Base-by-base conservation (phyloP, 306 rosid genomes). In the Vicia faba region DNA sequence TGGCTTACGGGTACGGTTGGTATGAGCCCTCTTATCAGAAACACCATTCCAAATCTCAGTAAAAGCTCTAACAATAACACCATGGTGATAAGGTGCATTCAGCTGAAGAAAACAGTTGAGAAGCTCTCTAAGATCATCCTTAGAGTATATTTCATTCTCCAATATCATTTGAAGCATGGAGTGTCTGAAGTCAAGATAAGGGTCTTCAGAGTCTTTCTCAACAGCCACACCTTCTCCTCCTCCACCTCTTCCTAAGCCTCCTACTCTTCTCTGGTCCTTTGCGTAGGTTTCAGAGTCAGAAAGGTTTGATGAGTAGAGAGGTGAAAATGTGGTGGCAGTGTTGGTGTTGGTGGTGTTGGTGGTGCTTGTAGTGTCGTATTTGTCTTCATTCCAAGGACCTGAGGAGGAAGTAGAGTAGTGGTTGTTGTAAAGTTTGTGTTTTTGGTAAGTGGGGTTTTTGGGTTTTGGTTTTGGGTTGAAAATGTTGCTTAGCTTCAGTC, bases 161-260 rank as follows among this genome's bases (percentile, higher is more conserved):
- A 95, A 4, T 26, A 95, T 88, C 99, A 95, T 95, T 59, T 88
- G 95, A 1, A 88, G 88, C 99, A 95, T 95, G 19, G 99, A 95
- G 0, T 85, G 91, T 54, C 92, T 74, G 61, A 95, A 90, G 48
- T 95, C 99, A 51, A 88, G 38, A 73, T 95, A 95, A 50, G 99
- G 99, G 71, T 95, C 97, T 68, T 87, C 91, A 15, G 99, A 90
- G 9, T 95, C 96, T 66, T 90, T 88, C 89, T 91, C 99, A 33
- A 95, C 89, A 0, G 99, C 95, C 50, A 95, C 79, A 12, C 95
- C 88, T 71, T 84, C 88, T 31, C 80, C 83, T 2, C 96, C 83
- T 2, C 96, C 97, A 0, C 65, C 82, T 50, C 86, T 81, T 0
- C 98, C 98, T 11, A 90, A 84, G 5, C 90, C 88, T 0, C 69